Conservation (phyloP, 352 stramenopile genomes). For the Thraustotheca clavata region DNA sequence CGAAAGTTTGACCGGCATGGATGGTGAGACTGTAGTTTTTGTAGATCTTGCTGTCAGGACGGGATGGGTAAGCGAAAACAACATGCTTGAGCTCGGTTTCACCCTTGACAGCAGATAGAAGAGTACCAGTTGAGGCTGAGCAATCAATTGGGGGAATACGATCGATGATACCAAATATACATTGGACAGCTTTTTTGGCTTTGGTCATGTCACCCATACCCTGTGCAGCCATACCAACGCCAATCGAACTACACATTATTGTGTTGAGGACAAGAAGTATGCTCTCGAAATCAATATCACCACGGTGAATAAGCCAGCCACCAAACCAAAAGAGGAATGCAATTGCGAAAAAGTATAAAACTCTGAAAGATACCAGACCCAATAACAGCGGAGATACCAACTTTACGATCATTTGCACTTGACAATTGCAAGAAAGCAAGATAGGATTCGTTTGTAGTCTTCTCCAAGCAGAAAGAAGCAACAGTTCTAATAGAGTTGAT, state of each 20-base stretch:
- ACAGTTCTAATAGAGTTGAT: conserved; percentile 51
- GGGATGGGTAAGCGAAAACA: conserved; percentile 84
- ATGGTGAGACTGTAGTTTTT: conserved; percentile 61
- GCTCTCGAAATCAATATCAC: conserved; percentile 53
- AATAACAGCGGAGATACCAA: conserved; percentile 42
- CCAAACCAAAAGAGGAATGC: conserved; percentile 71
- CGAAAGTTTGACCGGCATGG: conserved; percentile 58
- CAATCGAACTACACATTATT: conserved; percentile 44
- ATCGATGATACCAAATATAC: conserved; percentile 51
- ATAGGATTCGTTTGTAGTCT: conserved; percentile 29
- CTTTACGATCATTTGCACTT: conserved; percentile 33
- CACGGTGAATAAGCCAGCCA: conserved; percentile 39
- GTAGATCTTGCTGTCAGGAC: conserved; percentile 66
- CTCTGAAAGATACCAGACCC: conserved; percentile 62
- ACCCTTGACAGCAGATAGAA: conserved; percentile 19
- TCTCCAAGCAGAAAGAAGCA: conserved; percentile 49
- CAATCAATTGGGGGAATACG: conserved; percentile 30
- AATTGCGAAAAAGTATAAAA: conserved; percentile 52
- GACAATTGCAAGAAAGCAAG: conserved; percentile 29
- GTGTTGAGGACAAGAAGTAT: conserved; percentile 68
- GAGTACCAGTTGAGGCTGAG: conserved; percentile 2
- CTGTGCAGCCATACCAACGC: conserved; percentile 28
- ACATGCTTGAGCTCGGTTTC: conserved; percentile 83
- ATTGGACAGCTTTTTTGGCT: conserved; percentile 25
- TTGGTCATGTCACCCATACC: conserved; percentile 30